These are phyloP conservation scores for Rhamnella rubrinervis DNA, from an alignment of 331 rosid species.

Conservation along the genomic window DNA sequence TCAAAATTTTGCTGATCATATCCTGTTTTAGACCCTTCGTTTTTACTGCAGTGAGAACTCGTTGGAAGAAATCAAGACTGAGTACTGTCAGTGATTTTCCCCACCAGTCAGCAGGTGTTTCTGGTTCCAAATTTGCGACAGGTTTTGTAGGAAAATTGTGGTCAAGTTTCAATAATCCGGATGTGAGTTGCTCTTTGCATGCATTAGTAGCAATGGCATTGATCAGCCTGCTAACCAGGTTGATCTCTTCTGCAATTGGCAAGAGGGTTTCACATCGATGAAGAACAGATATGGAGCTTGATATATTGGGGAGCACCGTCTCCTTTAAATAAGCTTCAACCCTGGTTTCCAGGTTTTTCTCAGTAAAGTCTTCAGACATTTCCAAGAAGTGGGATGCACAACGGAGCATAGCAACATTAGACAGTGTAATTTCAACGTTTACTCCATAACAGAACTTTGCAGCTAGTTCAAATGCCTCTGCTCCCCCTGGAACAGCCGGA, in stretches of 20 bases:
- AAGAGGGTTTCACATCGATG: slow-evolving; percentile 74
- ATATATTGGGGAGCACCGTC: slow-evolving; percentile 63
- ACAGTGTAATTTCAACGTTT: slow-evolving; percentile 59
- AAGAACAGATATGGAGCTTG: slow-evolving; percentile 72
- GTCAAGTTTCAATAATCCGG: slow-evolving; percentile 83
- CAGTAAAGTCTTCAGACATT: slow-evolving; percentile 88
- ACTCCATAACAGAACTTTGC: slow-evolving; percentile 93
- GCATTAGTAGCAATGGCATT: slow-evolving; percentile 83
- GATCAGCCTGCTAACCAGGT: slow-evolving; percentile 65
- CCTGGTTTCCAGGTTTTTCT: slow-evolving; percentile 62
- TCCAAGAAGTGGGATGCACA: slow-evolving; percentile 74
- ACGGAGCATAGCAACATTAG: slow-evolving; percentile 75
- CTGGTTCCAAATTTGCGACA: slow-evolving; percentile 56
- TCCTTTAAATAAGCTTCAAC: slow-evolving; percentile 72
- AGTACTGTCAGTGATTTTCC: slow-evolving; percentile 75
- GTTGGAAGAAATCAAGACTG: slow-evolving; percentile 71
- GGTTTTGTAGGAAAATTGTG: slow-evolving; percentile 66
- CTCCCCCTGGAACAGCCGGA: slow-evolving; percentile 72
- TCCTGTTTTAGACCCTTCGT: slow-evolving; percentile 94
- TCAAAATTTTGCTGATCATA: slow-evolving; percentile 79
- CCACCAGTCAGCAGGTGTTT: slow-evolving; percentile 92
- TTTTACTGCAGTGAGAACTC: slow-evolving; percentile 73
- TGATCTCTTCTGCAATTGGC: slow-evolving; percentile 73
- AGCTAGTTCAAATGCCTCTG: slow-evolving; percentile 86
- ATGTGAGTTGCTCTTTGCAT: slow-evolving; percentile 89